phyloP scores from a whole-genome alignment of 768 basidiomycete species.

The Glaciozyma antarctica region DNA sequence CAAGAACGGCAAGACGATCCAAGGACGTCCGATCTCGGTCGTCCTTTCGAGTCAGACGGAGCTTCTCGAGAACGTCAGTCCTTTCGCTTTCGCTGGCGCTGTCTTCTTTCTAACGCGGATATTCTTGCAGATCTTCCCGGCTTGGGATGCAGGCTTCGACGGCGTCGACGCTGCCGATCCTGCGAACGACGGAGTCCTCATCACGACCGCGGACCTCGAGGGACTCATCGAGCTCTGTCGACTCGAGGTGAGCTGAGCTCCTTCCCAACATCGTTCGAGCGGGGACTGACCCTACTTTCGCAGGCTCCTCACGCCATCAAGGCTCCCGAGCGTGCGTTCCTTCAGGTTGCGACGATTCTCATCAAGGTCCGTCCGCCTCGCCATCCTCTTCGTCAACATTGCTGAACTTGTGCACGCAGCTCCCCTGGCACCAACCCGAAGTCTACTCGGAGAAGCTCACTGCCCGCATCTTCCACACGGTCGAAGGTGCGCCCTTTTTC shows the following conservation, averaged over 20 bases:
- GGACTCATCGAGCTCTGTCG: background rate
- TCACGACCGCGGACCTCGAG: slow-evolving; percentile 2
- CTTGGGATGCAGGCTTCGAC: background rate
- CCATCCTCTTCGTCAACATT: background rate
- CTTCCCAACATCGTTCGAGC: too few species aligned
- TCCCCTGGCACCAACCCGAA: background rate
- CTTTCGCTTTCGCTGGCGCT: too few species aligned
- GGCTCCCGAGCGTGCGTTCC: slow-evolving; percentile 1
- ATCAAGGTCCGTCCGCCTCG: background rate
- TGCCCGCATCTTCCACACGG: background rate
- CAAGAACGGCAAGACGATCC: background rate
- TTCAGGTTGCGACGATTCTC: background rate
- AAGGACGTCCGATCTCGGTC: slow-evolving; percentile 5
- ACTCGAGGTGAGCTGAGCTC: slow-evolving; percentile 1
- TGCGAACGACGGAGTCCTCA: background rate
- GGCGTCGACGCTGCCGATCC: background rate
- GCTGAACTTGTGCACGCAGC: background rate
- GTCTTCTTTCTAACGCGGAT: background rate
- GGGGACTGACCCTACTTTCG: background rate
- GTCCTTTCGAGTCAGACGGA: slow-evolving; percentile 2
- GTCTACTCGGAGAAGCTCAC: background rate
- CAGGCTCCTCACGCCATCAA: background rate
- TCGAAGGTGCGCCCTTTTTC: background rate
- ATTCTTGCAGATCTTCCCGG: slow-evolving; percentile 6
- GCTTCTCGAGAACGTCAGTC: background rate